Evolutionary conservation across 306 rosid species (phyloP).

Genomic region (Cicer bijugum): DNA sequence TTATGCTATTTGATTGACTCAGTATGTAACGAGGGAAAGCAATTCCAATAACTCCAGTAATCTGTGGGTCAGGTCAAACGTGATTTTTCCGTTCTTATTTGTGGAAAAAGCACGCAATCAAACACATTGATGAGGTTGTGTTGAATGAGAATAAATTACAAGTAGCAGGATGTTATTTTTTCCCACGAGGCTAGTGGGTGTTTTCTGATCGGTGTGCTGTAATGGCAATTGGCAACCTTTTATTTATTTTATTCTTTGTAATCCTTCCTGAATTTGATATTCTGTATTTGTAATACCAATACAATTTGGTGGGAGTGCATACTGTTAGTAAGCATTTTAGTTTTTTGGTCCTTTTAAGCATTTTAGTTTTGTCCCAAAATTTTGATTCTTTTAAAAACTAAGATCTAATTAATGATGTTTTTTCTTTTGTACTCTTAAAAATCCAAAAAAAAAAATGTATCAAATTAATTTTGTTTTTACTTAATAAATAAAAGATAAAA

Average conservation of each 20-base stretch:
- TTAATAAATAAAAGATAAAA: too few species aligned
- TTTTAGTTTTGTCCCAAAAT: too few species aligned
- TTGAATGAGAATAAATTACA: constrained; percentile 26
- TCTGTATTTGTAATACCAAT: constrained; percentile 16
- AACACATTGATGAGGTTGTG: constrained; percentile 26
- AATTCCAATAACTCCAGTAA: constrained; percentile 19
- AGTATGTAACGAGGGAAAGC: neutral
- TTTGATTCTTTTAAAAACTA: too few species aligned
- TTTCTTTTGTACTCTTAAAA: too few species aligned
- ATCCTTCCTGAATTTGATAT: constrained; percentile 35
- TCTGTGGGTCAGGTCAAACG: constrained; percentile 13
- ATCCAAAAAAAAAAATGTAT: too few species aligned
- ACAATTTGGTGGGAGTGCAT: neutral
- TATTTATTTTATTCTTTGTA: neutral
- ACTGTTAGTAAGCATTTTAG: neutral
- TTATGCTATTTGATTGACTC: constrained; percentile 28
- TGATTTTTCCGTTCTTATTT: constrained; percentile 11
- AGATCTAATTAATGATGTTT: too few species aligned
- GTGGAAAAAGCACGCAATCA: constrained; percentile 8
- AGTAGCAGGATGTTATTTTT: constrained; percentile 6
- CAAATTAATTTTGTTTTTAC: too few species aligned
- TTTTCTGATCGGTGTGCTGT: constrained; percentile 13
- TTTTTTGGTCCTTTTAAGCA: too few species aligned
- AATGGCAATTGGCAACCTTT: constrained; percentile 24
- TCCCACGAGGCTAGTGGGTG: constrained; percentile 3